Percentiles rank a stretch among this genome's conserved stretches.
These are phyloP conservation scores for Pilasporangium apinafurcum DNA, from an alignment of 352 stramenopile genomes.

Conservation along the genomic window DNA sequence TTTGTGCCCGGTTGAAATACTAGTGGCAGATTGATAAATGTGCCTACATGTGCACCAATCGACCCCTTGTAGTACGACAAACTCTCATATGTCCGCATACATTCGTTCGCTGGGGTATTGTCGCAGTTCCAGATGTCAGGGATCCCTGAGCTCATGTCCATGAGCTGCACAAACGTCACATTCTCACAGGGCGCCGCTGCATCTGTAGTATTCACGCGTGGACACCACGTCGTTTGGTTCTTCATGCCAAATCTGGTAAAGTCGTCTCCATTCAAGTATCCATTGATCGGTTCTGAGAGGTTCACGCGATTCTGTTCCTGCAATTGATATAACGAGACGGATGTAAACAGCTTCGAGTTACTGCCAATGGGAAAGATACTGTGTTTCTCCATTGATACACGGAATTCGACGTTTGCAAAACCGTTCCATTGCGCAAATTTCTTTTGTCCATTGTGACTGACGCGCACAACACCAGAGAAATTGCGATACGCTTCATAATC, in stretches of 20 bases:
- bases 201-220: constrained; percentile 7
- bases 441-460: constrained; percentile 42
- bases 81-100: constrained; percentile 6
- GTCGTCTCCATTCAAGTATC: constrained; percentile 28
- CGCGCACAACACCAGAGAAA: constrained; percentile 50
- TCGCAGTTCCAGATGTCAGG: constrained; percentile 19
- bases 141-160: constrained; percentile 55
- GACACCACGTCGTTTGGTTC: constrained; percentile 50
- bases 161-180: constrained; percentile 59
- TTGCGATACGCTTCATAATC: constrained; percentile 14
- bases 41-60: constrained; percentile 24
- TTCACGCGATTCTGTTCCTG: constrained; percentile 38
- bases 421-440: constrained; percentile 40
- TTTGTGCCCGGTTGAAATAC: constrained; percentile 42
- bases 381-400: constrained; percentile 29
- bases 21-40: constrained; percentile 46
- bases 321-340: constrained; percentile 52
- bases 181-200: constrained; percentile 19
- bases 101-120: constrained; percentile 5
- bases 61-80: constrained; percentile 17
- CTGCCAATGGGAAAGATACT: constrained; percentile 53
- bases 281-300: constrained; percentile 20
- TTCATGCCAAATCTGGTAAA: constrained; percentile 36
- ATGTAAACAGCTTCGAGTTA: constrained; percentile 50
- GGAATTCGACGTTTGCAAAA: constrained; percentile 37